These are phyloP conservation scores for Lachnellula subtilissima DNA, from an alignment of 2,329 filamentous ascomycete genomes.

Conservation along the genomic window DNA sequence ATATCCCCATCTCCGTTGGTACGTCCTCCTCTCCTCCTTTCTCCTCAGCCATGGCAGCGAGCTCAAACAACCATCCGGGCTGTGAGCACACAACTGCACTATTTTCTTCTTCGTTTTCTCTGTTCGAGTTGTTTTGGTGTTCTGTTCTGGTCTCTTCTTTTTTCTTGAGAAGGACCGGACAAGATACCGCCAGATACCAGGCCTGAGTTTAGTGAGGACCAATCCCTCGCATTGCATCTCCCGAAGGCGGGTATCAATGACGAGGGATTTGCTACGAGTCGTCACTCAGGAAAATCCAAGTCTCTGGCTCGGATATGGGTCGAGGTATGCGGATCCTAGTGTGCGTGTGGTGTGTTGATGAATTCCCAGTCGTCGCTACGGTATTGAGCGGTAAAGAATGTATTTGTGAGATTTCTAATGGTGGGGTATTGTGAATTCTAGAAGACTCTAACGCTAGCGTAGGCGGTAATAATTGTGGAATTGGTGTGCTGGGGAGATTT, in stretches of 20 bases:
- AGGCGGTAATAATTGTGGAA: slow-evolving; percentile 25
- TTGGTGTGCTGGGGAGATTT: background rate
- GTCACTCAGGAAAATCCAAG: slow-evolving; percentile 27
- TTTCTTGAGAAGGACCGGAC: slow-evolving; percentile 6
- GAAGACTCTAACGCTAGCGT: slow-evolving; percentile 11
- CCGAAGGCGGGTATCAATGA: slow-evolving; percentile 15
- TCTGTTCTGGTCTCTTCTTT: slow-evolving; percentile 14
- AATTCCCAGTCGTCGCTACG: slow-evolving; percentile 23
- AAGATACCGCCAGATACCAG: slow-evolving; percentile 14
- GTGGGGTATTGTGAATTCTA: background rate
- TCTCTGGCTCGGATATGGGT: slow-evolving; percentile 22
- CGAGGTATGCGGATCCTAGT: background rate
- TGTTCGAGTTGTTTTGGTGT: slow-evolving; percentile 6
- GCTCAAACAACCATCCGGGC: slow-evolving; percentile 15
- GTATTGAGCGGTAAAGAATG: background rate
- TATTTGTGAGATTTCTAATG: background rate
- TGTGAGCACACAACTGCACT: slow-evolving; percentile 21
- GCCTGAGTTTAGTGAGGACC: slow-evolving; percentile 22
- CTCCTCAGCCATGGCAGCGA: slow-evolving; percentile 14
- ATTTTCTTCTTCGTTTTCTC: slow-evolving; percentile 1
- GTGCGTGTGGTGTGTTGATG: slow-evolving; percentile 12
- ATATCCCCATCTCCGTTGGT: background rate
- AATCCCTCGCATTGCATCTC: slow-evolving; percentile 24
- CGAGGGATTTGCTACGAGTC: slow-evolving; percentile 27
- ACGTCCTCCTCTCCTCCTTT: background rate